phyloP scores from a whole-genome alignment of 2,329 filamentous ascomycete species.

The Alternaria arborescens region DNA sequence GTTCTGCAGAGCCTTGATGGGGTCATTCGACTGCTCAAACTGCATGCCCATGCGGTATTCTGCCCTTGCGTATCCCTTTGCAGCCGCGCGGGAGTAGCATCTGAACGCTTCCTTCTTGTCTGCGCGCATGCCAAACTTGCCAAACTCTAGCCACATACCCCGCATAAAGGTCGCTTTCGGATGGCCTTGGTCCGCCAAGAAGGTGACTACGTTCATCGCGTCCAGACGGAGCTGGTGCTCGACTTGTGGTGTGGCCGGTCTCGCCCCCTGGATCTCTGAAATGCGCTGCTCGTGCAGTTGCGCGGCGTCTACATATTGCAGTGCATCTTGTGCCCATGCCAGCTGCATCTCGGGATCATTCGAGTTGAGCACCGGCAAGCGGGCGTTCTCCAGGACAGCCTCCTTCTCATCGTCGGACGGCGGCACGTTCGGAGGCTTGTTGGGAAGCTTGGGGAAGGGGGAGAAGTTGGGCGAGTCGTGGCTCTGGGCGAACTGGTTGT shows the following conservation, averaged over 20 bases:
- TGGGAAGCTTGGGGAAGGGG: constrained; percentile 84
- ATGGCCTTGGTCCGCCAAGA: constrained; percentile 89
- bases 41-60: constrained; percentile 99
- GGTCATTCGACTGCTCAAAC: constrained; percentile 93
- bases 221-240: constrained; percentile 90
- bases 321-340: constrained; percentile 92
- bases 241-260: constrained; percentile 81
- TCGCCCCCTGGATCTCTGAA: constrained; percentile 63
- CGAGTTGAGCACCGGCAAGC: constrained; percentile 84
- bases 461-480: constrained; percentile 80
- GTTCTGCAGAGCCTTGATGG: constrained; percentile 87
- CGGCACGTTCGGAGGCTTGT: constrained; percentile 84
- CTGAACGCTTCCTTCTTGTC: constrained; percentile 95
- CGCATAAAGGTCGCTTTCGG: constrained; percentile 94
- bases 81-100: constrained; percentile 84
- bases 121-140: constrained; percentile 87
- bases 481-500: constrained; percentile 49
- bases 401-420: constrained; percentile 95
- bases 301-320: constrained; percentile 86
- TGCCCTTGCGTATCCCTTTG: constrained; percentile 84
- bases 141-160: constrained; percentile 98
- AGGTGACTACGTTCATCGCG: constrained; percentile 89
- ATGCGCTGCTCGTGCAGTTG: constrained; percentile 79
- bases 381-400: constrained; percentile 83
- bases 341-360: constrained; percentile 97